phyloP scores from a whole-genome alignment of 2,329 filamentous ascomycete genomes.

The Fusarium sp. region DNA sequence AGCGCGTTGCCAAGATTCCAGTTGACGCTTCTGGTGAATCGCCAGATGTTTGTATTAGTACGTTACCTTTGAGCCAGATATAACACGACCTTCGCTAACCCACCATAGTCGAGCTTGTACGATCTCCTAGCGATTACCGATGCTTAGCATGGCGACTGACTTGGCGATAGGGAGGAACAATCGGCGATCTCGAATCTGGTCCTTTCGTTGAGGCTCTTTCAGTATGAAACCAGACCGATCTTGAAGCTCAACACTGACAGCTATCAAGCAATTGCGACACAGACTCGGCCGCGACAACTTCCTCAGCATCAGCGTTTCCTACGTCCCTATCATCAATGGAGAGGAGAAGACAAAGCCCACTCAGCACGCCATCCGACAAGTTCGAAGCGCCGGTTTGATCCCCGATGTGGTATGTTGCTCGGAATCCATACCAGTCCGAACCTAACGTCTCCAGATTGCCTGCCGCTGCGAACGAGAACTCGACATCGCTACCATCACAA shows the following conservation, averaged over 20 bases:
- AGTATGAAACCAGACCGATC: not conserved
- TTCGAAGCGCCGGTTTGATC: constrained; percentile 80
- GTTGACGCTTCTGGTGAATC: constrained; percentile 84
- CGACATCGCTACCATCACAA: constrained; percentile 77
- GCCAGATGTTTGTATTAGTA: constrained; percentile 92
- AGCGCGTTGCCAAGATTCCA: constrained; percentile 83
- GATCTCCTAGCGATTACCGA: not conserved
- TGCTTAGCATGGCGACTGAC: not conserved
- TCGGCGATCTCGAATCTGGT: constrained; percentile 84
- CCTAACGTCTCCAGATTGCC: constrained; percentile 70
- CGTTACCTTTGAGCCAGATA: constrained; percentile 45
- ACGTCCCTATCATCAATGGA: constrained; percentile 75
- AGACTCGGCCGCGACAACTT: constrained; percentile 82
- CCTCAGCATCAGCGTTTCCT: constrained; percentile 87
- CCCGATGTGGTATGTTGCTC: constrained; percentile 69
- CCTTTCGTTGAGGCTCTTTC: constrained; percentile 89
- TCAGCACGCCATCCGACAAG: constrained; percentile 85
- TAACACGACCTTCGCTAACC: constrained; percentile 1
- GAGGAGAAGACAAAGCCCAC: constrained; percentile 98
- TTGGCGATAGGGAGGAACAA: constrained; percentile 63
- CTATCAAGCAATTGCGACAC: constrained; percentile 69
- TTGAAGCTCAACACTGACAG: not conserved
- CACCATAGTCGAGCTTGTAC: constrained; percentile 19
- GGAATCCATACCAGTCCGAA: not conserved
- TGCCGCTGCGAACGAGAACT: constrained; percentile 87